A percentile compares a stretch with the other conserved stretches of the same genome.
Evolutionary conservation across 2,329 filamentous ascomycete species (phyloP).

Genomic region (Boeremia exigua): DNA sequence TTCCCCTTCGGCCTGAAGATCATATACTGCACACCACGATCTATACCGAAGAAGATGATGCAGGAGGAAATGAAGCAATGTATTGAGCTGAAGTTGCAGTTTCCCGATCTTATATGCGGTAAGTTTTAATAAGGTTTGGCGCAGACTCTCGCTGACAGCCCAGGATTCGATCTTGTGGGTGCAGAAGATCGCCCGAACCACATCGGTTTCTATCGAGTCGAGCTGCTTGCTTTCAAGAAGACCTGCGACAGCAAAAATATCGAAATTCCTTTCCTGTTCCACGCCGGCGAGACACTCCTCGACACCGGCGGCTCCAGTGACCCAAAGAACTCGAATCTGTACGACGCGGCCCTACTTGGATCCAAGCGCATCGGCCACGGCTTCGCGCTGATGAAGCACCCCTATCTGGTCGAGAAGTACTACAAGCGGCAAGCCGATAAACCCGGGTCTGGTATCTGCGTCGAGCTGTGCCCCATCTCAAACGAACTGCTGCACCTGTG

Average conservation of each 20-base stretch:
- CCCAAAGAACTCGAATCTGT: conserved; percentile 64
- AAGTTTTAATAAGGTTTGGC: conserved; percentile 29
- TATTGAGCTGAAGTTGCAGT: conserved; percentile 63
- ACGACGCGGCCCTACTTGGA: conserved; percentile 70
- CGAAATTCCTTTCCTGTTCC: conserved; percentile 75
- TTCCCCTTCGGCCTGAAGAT: conserved; percentile 71
- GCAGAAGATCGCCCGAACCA: conserved; percentile 67
- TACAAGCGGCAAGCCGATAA: conserved; percentile 55
- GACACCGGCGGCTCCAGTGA: conserved; percentile 69
- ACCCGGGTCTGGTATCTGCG: conserved; percentile 60
- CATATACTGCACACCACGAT: conserved; percentile 73
- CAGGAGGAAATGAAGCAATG: conserved; percentile 65
- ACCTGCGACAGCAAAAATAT: conserved; percentile 57
- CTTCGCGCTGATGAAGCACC: conserved; percentile 70
- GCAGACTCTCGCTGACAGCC: conserved; percentile 11
- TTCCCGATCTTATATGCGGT: conserved; percentile 69
- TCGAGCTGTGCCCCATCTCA: conserved; percentile 80
- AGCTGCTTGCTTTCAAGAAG: conserved; percentile 64
- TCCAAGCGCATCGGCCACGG: conserved; percentile 77
- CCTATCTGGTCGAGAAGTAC: conserved; percentile 68
- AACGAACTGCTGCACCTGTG: conserved; percentile 78
- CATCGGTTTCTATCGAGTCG: conserved; percentile 64
- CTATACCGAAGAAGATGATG: conserved; percentile 59
- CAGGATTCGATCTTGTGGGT: conserved; percentile 73
- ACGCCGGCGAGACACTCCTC: conserved; percentile 74